Conservation (phyloP, 1,284 basidiomycete genomes). For the Meira miltonrushii region DNA sequence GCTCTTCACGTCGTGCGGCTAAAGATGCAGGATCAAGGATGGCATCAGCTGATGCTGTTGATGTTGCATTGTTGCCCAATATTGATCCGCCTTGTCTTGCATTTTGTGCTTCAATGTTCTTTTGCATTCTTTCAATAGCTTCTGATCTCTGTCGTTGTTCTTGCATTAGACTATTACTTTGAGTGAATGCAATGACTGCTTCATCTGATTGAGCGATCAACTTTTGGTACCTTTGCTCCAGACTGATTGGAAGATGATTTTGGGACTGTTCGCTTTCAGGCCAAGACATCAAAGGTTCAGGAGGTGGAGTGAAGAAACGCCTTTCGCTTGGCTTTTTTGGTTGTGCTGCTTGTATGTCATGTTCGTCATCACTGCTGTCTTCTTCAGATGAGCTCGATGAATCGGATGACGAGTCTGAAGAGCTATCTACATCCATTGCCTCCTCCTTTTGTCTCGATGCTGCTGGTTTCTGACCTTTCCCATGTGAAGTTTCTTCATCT, state of each 20-base stretch:
- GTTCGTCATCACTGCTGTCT: neutral
- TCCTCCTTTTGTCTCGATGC: neutral
- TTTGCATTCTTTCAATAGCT: neutral
- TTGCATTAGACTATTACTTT: too few species aligned
- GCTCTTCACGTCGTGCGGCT: neutral
- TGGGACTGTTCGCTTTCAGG: neutral
- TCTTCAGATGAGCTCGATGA: neutral
- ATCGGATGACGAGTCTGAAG: neutral
- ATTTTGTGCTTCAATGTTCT: neutral
- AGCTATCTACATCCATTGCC: neutral
- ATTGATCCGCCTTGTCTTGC: neutral
- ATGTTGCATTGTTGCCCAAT: neutral
- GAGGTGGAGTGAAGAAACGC: neutral
- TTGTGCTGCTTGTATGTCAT: neutral
- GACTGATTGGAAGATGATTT: too few species aligned
- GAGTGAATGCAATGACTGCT: neutral
- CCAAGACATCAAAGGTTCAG: neutral
- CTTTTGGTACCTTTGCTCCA: too few species aligned
- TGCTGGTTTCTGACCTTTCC: neutral
- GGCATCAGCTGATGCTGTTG: neutral
- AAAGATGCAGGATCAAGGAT: too few species aligned
- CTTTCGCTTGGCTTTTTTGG: too few species aligned
- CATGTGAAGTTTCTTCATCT: neutral
- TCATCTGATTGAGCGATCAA: too few species aligned
- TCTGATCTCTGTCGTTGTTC: neutral